Evolutionary conservation across 306 rosid species (phyloP).

Genomic region (Quercus glauca): DNA sequence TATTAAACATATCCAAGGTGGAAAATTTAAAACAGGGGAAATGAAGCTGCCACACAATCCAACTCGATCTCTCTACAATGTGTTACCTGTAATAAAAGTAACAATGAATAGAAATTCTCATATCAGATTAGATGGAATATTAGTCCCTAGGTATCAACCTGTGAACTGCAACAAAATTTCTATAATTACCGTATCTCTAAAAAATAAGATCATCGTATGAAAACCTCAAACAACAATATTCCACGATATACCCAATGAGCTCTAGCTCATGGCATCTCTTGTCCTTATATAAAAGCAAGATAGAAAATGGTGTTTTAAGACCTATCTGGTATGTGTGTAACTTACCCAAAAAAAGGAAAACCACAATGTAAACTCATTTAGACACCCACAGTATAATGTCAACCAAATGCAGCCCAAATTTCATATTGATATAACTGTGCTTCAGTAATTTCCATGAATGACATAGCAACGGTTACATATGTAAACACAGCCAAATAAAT

Average conservation of each 20-base stretch:
- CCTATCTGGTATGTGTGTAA: too few species aligned
- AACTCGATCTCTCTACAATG: background rate
- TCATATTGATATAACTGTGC: background rate
- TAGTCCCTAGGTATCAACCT: background rate
- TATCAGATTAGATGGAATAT: background rate
- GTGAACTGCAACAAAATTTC: background rate
- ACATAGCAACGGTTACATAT: background rate
- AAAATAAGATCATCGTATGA: background rate
- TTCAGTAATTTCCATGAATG: background rate
- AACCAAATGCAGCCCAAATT: background rate
- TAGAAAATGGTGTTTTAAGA: too few species aligned
- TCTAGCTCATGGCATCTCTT: too few species aligned
- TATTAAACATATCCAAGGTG: background rate
- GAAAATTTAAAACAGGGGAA: background rate
- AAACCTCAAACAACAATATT: background rate
- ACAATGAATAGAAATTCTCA: too few species aligned
- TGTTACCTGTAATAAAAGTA: too few species aligned
- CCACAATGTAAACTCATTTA: background rate
- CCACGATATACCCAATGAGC: background rate
- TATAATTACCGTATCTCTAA: background rate
- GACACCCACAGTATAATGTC: background rate
- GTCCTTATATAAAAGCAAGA: too few species aligned
- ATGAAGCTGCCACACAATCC: background rate
- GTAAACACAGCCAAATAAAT: background rate
- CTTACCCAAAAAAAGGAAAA: too few species aligned